Conservation (phyloP, 2,329 filamentous ascomycete species). For the Xylaria multiplex region DNA sequence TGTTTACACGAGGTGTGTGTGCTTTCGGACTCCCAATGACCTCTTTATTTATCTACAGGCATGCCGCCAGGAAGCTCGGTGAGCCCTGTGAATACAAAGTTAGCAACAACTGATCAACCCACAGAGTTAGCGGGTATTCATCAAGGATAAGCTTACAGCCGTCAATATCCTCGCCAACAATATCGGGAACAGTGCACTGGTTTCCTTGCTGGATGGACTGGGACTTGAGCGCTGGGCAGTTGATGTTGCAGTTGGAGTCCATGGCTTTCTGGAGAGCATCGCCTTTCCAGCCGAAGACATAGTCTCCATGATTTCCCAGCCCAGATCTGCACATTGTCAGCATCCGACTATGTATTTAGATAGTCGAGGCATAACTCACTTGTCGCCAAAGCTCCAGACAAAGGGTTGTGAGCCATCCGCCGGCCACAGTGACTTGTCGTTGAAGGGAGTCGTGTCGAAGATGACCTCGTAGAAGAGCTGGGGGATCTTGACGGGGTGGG, state of each 20-base stretch:
- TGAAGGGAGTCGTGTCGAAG: constrained; percentile 54
- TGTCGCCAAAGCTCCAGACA: constrained; percentile 40
- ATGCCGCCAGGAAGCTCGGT: constrained; percentile 33
- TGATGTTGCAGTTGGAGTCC: constrained; percentile 36
- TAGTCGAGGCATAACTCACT: no score
- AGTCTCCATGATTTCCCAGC: constrained; percentile 38
- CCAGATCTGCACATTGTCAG: neutral
- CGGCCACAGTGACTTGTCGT: constrained; percentile 43
- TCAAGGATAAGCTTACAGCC: constrained; percentile 30
- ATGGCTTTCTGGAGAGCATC: constrained; percentile 36
- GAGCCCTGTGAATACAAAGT: constrained; percentile 28
- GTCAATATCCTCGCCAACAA: constrained; percentile 31
- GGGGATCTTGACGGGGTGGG: constrained; percentile 64
- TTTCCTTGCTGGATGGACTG: constrained; percentile 35
- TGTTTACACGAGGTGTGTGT: neutral
- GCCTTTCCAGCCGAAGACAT: constrained; percentile 39
- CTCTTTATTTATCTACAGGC: constrained; percentile 20
- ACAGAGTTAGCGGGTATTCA: neutral
- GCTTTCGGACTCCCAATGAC: no score
- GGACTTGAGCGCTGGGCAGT: constrained; percentile 27
- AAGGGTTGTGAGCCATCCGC: constrained; percentile 45
- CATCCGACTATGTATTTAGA: no score
- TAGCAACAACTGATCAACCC: neutral
- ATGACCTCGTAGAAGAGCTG: constrained; percentile 71
- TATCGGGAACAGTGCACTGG: constrained; percentile 30